Evolutionary conservation across 2,329 filamentous ascomycete species (phyloP).

Genomic region (Penicillium fuscoglaucum): DNA sequence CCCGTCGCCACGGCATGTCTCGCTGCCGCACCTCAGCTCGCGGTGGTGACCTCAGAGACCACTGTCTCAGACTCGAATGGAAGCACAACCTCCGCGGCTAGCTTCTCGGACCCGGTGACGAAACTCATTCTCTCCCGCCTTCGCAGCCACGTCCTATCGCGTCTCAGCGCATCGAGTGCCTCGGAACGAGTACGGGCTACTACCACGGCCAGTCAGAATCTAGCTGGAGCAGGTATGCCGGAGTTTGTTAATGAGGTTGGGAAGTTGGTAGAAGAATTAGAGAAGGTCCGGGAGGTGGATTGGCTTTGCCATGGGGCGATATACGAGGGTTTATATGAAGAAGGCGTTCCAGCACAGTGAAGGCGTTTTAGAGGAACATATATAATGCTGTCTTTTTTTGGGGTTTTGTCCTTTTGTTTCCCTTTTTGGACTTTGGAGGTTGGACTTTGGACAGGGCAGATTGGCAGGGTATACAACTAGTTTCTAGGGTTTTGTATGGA

Average conservation of each 20-base stretch:
- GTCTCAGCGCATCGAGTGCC: slow-evolving; percentile 60
- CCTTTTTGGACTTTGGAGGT: background rate
- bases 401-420: background rate
- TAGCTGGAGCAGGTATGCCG: slow-evolving; percentile 61
- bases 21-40: slow-evolving; percentile 27
- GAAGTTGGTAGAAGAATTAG: slow-evolving; percentile 58
- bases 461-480: slow-evolving; percentile 12
- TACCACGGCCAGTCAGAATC: slow-evolving; percentile 58
- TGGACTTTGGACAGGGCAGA: slow-evolving; percentile 8
- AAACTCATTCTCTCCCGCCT: slow-evolving; percentile 61
- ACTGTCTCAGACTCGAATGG: slow-evolving; percentile 43
- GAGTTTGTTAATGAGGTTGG: slow-evolving; percentile 63
- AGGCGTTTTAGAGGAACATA: slow-evolving; percentile 11
- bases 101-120: slow-evolving; percentile 61
- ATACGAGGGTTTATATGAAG: slow-evolving; percentile 54
- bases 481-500: background rate
- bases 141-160: slow-evolving; percentile 55
- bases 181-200: slow-evolving; percentile 60
- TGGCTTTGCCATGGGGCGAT: slow-evolving; percentile 57
- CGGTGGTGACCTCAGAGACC: slow-evolving; percentile 58
- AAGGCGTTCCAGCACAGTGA: slow-evolving; percentile 24
- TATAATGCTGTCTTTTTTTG: slow-evolving; percentile 7
- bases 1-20: slow-evolving; percentile 51
- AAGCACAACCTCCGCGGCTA: slow-evolving; percentile 29
- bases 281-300: slow-evolving; percentile 60